phyloP scores from a whole-genome alignment of 352 stramenopile species.

The Phytophthora fragariaefolia region DNA sequence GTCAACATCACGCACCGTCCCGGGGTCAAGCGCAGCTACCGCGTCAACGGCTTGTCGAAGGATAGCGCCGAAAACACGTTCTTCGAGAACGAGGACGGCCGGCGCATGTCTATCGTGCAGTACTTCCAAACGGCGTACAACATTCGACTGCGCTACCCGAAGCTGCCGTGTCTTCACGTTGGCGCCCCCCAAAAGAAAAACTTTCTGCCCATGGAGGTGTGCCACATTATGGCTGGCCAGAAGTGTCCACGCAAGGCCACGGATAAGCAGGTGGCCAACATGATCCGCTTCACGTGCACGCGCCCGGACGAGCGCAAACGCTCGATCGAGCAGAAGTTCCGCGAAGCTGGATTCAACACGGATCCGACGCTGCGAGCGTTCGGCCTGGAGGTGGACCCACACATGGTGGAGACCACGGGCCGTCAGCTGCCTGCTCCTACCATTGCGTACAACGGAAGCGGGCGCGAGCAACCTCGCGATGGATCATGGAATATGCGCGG shows the following conservation, averaged over 20 bases:
- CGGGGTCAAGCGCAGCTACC: constrained; percentile 61
- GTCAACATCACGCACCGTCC: constrained; percentile 71
- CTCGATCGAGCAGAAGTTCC: constrained; percentile 66
- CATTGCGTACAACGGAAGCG: constrained; percentile 59
- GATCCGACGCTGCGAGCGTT: constrained; percentile 66
- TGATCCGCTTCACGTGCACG: constrained; percentile 80
- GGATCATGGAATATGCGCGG: constrained; percentile 79
- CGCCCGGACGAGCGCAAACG: constrained; percentile 60
- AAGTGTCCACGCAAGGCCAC: constrained; percentile 80
- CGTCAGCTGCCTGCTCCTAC: constrained; percentile 54
- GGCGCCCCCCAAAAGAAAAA: constrained; percentile 76
- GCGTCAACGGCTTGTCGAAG: constrained; percentile 68
- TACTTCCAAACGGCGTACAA: constrained; percentile 72
- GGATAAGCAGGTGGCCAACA: constrained; percentile 83
- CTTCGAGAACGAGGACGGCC: constrained; percentile 65
- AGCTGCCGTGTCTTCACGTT: constrained; percentile 82
- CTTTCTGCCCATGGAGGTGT: constrained; percentile 88
- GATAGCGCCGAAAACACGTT: constrained; percentile 53
- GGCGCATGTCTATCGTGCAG: constrained; percentile 52
- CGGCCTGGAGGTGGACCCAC: constrained; percentile 56
- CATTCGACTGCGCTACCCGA: constrained; percentile 64
- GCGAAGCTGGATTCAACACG: constrained; percentile 57
- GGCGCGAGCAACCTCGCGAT: constrained; percentile 51
- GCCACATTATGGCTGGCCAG: constrained; percentile 71
- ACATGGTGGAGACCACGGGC: constrained; percentile 59